Evolutionary conservation across 306 rosid genomes (phyloP).

Genomic region (Fragaria iinumae): DNA sequence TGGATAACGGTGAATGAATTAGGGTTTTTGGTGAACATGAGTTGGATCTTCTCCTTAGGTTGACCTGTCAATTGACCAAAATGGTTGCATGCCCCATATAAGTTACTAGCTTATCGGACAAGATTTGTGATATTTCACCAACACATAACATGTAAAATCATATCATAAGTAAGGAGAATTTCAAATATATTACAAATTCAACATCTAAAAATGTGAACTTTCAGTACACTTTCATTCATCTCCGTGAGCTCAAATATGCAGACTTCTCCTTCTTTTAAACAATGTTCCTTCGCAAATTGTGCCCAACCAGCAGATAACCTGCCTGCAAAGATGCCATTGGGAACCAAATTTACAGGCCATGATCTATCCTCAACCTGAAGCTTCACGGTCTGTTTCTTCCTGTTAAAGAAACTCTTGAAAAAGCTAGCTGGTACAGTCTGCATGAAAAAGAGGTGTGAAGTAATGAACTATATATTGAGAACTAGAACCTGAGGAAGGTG

Average conservation of each 20-base stretch:
- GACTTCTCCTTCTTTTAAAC: background rate
- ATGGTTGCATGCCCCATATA: too few species aligned
- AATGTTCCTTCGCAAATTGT: background rate
- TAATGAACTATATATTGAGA: background rate
- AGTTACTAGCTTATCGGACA: too few species aligned
- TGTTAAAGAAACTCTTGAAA: background rate
- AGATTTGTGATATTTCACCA: too few species aligned
- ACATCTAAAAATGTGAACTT: conserved; percentile 1
- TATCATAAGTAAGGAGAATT: too few species aligned
- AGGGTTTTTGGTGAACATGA: too few species aligned
- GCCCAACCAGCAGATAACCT: background rate
- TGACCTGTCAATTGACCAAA: too few species aligned
- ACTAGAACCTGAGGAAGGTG: background rate
- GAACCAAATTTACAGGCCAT: conserved; percentile 3
- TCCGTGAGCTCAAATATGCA: conserved; percentile 2
- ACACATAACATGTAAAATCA: too few species aligned
- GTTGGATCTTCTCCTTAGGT: too few species aligned
- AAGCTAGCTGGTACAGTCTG: background rate
- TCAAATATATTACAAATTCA: too few species aligned
- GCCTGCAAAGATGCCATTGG: background rate
- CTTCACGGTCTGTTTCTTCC: conserved; percentile 1
- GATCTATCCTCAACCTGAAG: conserved; percentile 13
- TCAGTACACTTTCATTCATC: background rate
- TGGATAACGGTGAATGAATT: too few species aligned
- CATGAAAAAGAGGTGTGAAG: background rate